Base-by-base conservation (phyloP, 768 basidiomycete genomes). In the Calvatia gigantea region DNA sequence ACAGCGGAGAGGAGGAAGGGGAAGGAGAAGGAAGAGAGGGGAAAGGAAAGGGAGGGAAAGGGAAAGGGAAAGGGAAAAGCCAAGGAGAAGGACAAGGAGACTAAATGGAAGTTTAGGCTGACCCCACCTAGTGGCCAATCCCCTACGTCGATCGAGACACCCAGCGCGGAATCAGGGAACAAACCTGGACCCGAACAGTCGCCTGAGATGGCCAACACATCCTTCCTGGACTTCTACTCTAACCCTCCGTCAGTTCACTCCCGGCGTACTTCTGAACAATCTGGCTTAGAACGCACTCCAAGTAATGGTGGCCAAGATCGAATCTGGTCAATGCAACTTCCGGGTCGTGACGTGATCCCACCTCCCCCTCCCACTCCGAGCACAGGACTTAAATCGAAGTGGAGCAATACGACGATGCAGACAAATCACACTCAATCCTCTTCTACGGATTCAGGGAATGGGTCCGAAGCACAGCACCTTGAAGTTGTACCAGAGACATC, bases 341-440 rank as follows among this genome's bases (percentile, higher is more conserved):
- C 54, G 2, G 52, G 52, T 1, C 52, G 52, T 14, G 15, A 33
- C 37, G 21, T 44, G 19, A 1, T 27, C 7, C 43, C 32, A 6
- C 25, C 38, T 31, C 28, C 41, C 8, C 38, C 43, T 32, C 29
- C 45, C 11, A 47, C 25, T 47, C 17, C 45, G 14, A 32, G 19
- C 21, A 28, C 39, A 48, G 62, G 62, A n/a, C 58, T 58, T 7
- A 65, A 58, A 57, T 75, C 75, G 8, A 68, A 77, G 57, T 77
- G 75, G 77, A 78, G 76, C 55, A 70, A 65, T 41, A 74, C 74
- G 6, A 76, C 72, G 0, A 67, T 65, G 4, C 70, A 69, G 2
- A 71, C 67, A 23, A 49, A 67, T 4, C 61, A 58, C 5, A 68
- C 64, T 14, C 37, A 39, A 15, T 55, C 54, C 0, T 46, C 54